Evolutionary conservation across 768 basidiomycete genomes (phyloP).

Genomic region (Serendipita sp.): DNA sequence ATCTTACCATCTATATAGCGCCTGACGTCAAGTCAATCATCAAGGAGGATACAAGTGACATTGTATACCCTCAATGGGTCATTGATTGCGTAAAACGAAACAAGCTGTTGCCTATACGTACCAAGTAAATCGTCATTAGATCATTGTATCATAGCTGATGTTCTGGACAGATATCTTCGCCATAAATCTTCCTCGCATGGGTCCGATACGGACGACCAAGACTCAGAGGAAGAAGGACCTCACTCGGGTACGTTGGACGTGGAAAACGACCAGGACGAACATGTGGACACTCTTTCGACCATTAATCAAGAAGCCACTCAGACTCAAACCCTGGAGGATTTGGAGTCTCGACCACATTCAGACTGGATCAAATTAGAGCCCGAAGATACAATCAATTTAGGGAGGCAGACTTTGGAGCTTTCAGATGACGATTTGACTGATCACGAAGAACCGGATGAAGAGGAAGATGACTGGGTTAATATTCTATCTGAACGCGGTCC

Average conservation of each 20-base stretch:
- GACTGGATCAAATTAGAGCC: conserved; percentile 24
- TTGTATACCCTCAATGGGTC: conserved; percentile 73
- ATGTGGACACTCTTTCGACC: conserved; percentile 44
- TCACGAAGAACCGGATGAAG: conserved; percentile 3
- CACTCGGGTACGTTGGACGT: conserved; percentile 17
- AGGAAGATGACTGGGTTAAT: conserved; percentile 8
- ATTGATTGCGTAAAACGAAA: conserved; percentile 49
- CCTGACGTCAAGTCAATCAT: conserved; percentile 57
- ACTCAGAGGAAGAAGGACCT: conserved; percentile 16
- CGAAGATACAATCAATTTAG: not conserved
- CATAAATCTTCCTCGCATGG: conserved; percentile 6
- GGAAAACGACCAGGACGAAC: conserved; percentile 21
- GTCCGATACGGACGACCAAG: conserved; percentile 21
- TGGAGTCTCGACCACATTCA: conserved; percentile 16
- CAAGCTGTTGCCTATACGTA: conserved; percentile 14
- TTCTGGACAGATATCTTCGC: not conserved
- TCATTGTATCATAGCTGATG: not conserved
- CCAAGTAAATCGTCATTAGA: not conserved
- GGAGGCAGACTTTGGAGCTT: conserved; percentile 7
- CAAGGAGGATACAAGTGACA: conserved; percentile 50
- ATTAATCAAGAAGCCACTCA: conserved; percentile 53
- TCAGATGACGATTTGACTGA: conserved; percentile 16
- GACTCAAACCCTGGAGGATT: conserved; percentile 15
- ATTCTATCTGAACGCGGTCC: not conserved
- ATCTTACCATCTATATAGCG: conserved; percentile 26